Evolutionary conservation across 2,329 filamentous ascomycete genomes (phyloP).

Genomic region (Aspergillus neoniger): DNA sequence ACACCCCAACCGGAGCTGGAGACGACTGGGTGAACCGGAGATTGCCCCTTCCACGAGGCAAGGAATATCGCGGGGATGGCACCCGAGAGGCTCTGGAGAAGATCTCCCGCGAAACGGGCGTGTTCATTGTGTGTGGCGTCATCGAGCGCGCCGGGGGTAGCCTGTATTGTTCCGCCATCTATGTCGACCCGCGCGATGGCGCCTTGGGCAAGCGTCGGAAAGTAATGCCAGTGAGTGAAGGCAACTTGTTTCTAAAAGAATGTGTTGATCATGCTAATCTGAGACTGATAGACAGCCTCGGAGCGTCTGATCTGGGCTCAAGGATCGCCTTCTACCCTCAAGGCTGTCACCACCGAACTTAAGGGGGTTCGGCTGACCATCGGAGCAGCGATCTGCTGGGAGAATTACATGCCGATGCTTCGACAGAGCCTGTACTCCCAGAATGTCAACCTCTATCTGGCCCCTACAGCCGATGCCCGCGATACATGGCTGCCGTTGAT

Average conservation of each 20-base stretch:
- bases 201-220: slow-evolving; percentile 83
- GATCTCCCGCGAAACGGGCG: slow-evolving; percentile 72
- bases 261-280: neutral
- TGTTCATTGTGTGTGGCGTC: slow-evolving; percentile 78
- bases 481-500: slow-evolving; percentile 83
- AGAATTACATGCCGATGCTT: slow-evolving; percentile 92
- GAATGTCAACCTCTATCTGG: slow-evolving; percentile 88
- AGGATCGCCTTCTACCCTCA: slow-evolving; percentile 74
- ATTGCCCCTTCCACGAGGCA: slow-evolving; percentile 55
- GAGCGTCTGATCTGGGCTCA: slow-evolving; percentile 90
- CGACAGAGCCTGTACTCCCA: slow-evolving; percentile 82
- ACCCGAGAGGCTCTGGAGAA: slow-evolving; percentile 78
- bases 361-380: slow-evolving; percentile 77
- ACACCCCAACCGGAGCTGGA: slow-evolving; percentile 70
- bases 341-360: slow-evolving; percentile 76
- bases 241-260: neutral
- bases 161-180: slow-evolving; percentile 79
- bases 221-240: slow-evolving; percentile 73
- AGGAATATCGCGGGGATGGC: slow-evolving; percentile 65
- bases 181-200: slow-evolving; percentile 74
- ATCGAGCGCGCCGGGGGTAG: slow-evolving; percentile 81
- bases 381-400: slow-evolving; percentile 91
- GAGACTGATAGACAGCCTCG: slow-evolving; percentile 61
- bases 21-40: slow-evolving; percentile 69
- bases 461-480: slow-evolving; percentile 82